Base-by-base conservation (phyloP, 441 rosid species). In the Euphorbia schlechtendalii region DNA sequence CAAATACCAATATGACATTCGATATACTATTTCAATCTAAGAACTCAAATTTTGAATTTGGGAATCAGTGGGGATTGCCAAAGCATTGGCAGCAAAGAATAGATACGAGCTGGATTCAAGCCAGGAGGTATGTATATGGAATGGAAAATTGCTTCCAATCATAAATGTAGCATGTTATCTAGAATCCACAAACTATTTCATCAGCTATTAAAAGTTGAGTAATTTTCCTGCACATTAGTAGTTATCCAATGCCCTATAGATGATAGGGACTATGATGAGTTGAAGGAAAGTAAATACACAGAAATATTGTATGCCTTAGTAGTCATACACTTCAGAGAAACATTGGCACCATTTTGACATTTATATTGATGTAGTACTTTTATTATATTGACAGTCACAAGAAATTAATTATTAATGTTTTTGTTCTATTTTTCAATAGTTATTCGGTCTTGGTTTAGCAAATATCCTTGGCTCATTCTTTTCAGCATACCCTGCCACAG, bases 61-160 rank as follows among this genome's bases (percentile, higher is more conserved):
- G n/a, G n/a, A n/a, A n/a, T n/a, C n/a, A n/a, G n/a, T n/a, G n/a
- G n/a, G n/a, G n/a, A n/a, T n/a, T n/a, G n/a, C n/a, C n/a, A n/a
- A n/a, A n/a, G n/a, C n/a, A n/a, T n/a, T n/a, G n/a, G n/a, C n/a
- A n/a, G n/a, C n/a, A n/a, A n/a, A n/a, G n/a, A n/a, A n/a, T n/a
- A 90, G 96, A 65, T 92, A 92, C 55, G 96, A 92, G 79, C 74
- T 92, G 81, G 93, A 89, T 72, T 84, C 98, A 65, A 92, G 84
- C 80, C 94, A 84, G 71, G 98, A 92, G 96, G 98, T 89, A 83
- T 62, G 70, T 63, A 64, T 67, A 41, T 41, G 51, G 60, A 25
- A 24, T 53, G 48, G 27, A 63, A 59, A 66, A 10, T 54, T 21
- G n/a, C 2, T 71, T 56, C 61, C 25, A 9, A 22, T 38, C 46